Evolutionary conservation across 1,139 yeast genomes (phyloP), one percentile per base, ranked within the genome.

Genomic region (Saccharomycopsis hybrid): DNA sequence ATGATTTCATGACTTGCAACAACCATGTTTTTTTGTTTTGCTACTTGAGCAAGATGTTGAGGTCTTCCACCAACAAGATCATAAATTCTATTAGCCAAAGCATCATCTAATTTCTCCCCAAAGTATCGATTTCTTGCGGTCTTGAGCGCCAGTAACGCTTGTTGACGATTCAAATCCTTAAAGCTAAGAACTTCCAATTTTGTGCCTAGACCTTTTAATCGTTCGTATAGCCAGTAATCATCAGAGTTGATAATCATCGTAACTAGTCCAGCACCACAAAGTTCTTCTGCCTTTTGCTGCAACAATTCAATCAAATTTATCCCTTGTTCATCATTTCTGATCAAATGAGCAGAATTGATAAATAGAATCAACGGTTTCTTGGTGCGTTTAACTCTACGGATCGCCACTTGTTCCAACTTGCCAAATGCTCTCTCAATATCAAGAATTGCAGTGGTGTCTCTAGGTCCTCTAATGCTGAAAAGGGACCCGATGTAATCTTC

Each of bases 141-240:
- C 55, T 72, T 69, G 45, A 85, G 65, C 0, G 88, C 85, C 43
- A 70, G 70, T 2, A 79, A 61, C 0, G 90, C 73, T 56, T 85
- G 84, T 0, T 54, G 49, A 18, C 88, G 67, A 41, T 72, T 69
- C 56, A 86, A 74, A 61, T 86, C 95, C 51, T 80, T 70, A 35
- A 86, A 84, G 55, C 84, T 81, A 49, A 86, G 69, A 30, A 85
- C 78, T 54, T 86, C 95, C 46, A 86, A 66, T 47, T 92, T 71
- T 0, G 95, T 86, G 0, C 90, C 89, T 25, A 84, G 68, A 55
- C 74, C 77, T 59, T 83, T 84, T 56, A 86, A 68, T 53, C 88
- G 77, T 59, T 86, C 95, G 62, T 85, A 86, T 1, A 86, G 76
- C 95, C 95, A 86, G 65, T 86, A 86, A 60, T 86, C 95, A 64